phyloP scores from a whole-genome alignment of 2,329 filamentous ascomycete species.

The Venturia effusa region DNA sequence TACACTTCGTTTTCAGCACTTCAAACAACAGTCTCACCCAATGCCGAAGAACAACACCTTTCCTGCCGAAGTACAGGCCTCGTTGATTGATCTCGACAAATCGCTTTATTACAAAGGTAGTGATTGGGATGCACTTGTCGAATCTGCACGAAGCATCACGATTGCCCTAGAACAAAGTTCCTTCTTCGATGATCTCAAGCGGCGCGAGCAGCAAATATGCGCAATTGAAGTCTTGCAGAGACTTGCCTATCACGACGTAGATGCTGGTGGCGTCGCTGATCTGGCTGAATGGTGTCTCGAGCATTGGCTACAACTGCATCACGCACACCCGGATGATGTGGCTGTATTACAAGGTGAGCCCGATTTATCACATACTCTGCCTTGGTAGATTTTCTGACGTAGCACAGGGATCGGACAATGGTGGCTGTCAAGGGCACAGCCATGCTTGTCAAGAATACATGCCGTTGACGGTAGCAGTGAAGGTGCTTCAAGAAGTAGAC shows the following conservation, averaged over 20 bases:
- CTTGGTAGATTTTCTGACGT: background rate
- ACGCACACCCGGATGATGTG: slow-evolving; percentile 33
- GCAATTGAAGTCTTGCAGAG: slow-evolving; percentile 36
- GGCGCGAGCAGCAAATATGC: slow-evolving; percentile 23
- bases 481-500: slow-evolving; percentile 15
- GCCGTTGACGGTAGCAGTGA: slow-evolving; percentile 28
- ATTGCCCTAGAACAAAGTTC: background rate
- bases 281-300: slow-evolving; percentile 40
- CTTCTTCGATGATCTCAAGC: background rate
- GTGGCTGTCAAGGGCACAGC: slow-evolving; percentile 43
- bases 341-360: slow-evolving; percentile 32
- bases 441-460: slow-evolving; percentile 37
- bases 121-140: background rate
- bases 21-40: background rate
- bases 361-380: background rate
- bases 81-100: background rate
- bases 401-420: slow-evolving; percentile 37
- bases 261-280: slow-evolving; percentile 34
- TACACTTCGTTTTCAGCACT: background rate
- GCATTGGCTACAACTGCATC: slow-evolving; percentile 35
- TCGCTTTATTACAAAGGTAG: background rate
- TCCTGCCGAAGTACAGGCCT: background rate
- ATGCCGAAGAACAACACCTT: background rate
- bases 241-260: slow-evolving; percentile 39
- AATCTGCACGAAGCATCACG: background rate